Evolutionary conservation across 2,329 filamentous ascomycete species (phyloP).

Genomic region (Aspergillus amoenus): DNA sequence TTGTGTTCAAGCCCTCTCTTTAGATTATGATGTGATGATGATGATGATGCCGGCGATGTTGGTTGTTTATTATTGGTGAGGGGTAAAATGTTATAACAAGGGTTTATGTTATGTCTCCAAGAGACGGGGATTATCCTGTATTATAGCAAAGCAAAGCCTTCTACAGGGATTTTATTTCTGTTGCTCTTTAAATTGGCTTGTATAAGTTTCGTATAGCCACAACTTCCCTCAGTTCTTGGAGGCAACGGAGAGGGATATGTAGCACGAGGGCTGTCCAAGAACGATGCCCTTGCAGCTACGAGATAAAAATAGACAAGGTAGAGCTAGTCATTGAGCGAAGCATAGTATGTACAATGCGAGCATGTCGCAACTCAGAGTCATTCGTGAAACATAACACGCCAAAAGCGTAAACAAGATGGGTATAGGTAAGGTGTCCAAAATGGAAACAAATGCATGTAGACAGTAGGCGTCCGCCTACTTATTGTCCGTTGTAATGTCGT

Average conservation of each 20-base stretch:
- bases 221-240: too few relatives aligned
- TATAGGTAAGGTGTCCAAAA: neutral
- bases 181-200: too few relatives aligned
- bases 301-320: too few relatives aligned
- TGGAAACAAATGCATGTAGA: neutral
- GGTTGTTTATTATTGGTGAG: neutral
- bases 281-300: too few relatives aligned
- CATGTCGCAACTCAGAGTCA: neutral
- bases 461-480: too few relatives aligned
- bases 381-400: neutral
- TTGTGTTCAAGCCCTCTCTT: constrained; percentile 3
- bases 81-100: neutral
- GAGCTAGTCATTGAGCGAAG: neutral
- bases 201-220: too few relatives aligned
- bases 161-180: neutral
- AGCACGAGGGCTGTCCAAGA: too few relatives aligned
- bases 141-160: neutral
- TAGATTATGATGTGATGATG: neutral
- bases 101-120: neutral
- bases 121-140: neutral
- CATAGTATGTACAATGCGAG: neutral
- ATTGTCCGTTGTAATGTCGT: neutral
- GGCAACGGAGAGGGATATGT: too few relatives aligned
- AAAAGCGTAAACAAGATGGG: neutral
- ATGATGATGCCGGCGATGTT: neutral